Base-by-base conservation (phyloP, 176 grass and related monocot genomes). In the Oryza nivara region DNA sequence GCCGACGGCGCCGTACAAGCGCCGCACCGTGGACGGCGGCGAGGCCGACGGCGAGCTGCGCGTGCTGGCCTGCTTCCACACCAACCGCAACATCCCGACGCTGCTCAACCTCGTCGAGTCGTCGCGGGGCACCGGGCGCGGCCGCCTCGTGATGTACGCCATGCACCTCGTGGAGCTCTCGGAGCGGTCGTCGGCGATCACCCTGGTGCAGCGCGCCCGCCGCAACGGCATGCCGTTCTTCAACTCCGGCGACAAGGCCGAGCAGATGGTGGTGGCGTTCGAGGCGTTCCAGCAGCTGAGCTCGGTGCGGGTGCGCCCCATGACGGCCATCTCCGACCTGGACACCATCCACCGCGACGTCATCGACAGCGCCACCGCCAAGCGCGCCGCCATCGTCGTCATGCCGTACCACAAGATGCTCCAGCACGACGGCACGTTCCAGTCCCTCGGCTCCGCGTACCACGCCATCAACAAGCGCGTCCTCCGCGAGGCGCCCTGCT, bases 131-230 rank as follows among this genome's bases (percentile, higher is more conserved):
- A 94, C 83, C 0, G 73, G 88, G 2, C 77, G 30, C 1, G 72
- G 69, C 46, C 69, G 73, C 11, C 88, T 97, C 41, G 67, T 32
- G 13, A 78, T 97, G 66, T 97, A 92, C 73, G 92, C 92, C 9
- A 88, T 97, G 92, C 94, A 97, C 76, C 91, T 97, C 6, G 82
- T 97, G 43, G 89, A 97, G 92, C 80, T 94, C 16, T 94, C 88
- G 4, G 92, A 97, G 81, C 68, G 92, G 47, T 92, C 90, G 13
- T 97, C 95, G 13, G 88, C 90, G 3, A 92, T 97, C 86, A 80
- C 60, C 72, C 82, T 97, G 80, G 92, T 97, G 44, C 94, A 94
- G n/a, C 87, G 78, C 65, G 84, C 84, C 13, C 81, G 90, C 5
- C 83, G 70, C 70, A 85, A 94, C 56, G 92, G 90, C 43, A 45